phyloP scores from a whole-genome alignment of 192 early-diverging fungal genomes.

The Coemansia sp. region DNA sequence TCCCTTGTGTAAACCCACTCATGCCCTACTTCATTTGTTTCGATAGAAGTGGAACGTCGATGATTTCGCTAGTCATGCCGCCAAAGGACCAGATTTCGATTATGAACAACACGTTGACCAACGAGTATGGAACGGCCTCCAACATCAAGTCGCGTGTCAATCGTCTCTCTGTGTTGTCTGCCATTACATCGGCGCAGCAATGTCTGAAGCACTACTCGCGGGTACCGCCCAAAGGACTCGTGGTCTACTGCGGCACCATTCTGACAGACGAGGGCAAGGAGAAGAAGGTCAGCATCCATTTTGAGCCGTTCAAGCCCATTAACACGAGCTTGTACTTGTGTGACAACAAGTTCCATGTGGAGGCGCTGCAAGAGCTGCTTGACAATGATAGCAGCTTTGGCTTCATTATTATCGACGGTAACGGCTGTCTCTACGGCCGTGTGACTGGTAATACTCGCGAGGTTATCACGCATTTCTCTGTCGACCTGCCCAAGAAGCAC shows the following conservation, averaged over 20 bases:
- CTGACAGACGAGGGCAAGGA: conserved; percentile 99
- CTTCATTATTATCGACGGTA: conserved; percentile 99
- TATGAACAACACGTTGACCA: conserved; percentile 90
- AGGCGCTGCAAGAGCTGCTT: conserved; percentile 87
- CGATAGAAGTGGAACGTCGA: conserved; percentile 91
- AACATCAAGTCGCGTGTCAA: conserved; percentile 99
- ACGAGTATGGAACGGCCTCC: conserved; percentile 98
- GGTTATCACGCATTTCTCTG: conserved; percentile 89
- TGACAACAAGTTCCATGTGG: conserved; percentile 99
- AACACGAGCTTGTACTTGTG: conserved; percentile 98
- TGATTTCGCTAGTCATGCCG: conserved; percentile 98
- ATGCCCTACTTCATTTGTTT: background rate
- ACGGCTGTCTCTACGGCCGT: conserved; percentile 92
- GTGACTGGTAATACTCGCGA: conserved; percentile 94
- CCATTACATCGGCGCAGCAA: conserved; percentile 97
- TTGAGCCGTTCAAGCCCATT: conserved; percentile 99
- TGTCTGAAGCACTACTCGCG: conserved; percentile 92
- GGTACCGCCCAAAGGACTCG: conserved; percentile 94
- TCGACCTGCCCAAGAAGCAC: conserved; percentile 99
- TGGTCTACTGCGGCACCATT: conserved; percentile 94
- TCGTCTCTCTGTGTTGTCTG: conserved; percentile 92
- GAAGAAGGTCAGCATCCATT: conserved; percentile 98
- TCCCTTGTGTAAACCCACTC: background rate
- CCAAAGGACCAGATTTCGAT: conserved; percentile 92
- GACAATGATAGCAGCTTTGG: conserved; percentile 96